Percentiles rank a stretch among this genome's conserved stretches.
phyloP scores from a whole-genome alignment of 192 early-diverging fungal species.

The Dimargaris verticillata region DNA sequence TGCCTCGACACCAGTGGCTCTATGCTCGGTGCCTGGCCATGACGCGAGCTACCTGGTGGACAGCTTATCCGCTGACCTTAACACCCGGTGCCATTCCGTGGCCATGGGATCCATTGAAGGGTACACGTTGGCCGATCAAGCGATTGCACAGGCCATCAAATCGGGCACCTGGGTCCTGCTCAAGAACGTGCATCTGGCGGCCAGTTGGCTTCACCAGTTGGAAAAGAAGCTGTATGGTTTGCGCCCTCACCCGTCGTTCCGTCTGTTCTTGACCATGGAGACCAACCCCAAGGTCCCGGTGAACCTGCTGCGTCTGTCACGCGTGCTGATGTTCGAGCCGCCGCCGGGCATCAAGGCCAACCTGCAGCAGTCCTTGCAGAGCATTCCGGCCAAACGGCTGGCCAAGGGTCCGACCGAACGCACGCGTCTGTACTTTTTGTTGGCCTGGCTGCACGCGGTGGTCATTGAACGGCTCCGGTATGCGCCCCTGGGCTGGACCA shows the following conservation, averaged over 20 bases:
- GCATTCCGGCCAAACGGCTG: conserved; percentile 36
- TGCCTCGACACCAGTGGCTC: conserved; percentile 64
- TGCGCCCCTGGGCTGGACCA: conserved; percentile 94
- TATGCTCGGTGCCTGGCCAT: conserved; percentile 85
- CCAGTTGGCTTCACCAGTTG: conserved; percentile 81
- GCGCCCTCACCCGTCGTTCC: conserved; percentile 69
- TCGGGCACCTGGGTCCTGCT: conserved; percentile 89
- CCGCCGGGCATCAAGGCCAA: conserved; percentile 91
- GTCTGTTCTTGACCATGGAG: conserved; percentile 96
- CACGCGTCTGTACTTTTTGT: conserved; percentile 76
- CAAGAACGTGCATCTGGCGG: conserved; percentile 96
- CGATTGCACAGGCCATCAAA: conserved; percentile 66
- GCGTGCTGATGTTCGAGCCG: conserved; percentile 91
- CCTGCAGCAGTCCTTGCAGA: conserved; percentile 60
- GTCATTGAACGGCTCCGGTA: conserved; percentile 93
- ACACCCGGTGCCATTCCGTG: conserved; percentile 51
- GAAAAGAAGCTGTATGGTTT: conserved; percentile 86
- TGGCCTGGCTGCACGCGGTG: conserved; percentile 93
- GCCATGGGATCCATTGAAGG: conserved; percentile 99
- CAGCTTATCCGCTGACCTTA: conserved; percentile 53
- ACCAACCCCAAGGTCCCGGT: conserved; percentile 90
- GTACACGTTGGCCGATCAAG: conserved; percentile 70
- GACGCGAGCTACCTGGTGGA: conserved; percentile 94
- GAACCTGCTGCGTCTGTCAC: conserved; percentile 74
- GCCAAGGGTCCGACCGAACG: conserved; percentile 69